Percentiles rank a stretch among this genome's conserved stretches.
Evolutionary conservation across 768 basidiomycete genomes (phyloP).

Genomic region (Coprinopsis sp.): DNA sequence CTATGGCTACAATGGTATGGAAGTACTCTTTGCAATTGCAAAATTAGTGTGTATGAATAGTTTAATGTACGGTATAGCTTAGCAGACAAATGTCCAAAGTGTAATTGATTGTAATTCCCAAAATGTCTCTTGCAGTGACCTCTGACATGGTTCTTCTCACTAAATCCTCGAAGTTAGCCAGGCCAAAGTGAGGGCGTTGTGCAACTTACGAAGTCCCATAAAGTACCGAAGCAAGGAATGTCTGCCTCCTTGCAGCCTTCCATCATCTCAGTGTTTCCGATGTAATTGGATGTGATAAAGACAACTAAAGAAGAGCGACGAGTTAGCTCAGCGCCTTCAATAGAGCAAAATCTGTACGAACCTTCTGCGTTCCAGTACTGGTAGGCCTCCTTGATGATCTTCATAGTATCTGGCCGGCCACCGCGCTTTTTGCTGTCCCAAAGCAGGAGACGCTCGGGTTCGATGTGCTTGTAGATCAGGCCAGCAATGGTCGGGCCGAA

Average conservation of each 20-base stretch:
- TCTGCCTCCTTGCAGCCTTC: constrained; percentile 68
- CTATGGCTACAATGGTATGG: too few species aligned
- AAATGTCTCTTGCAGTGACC: too few species aligned
- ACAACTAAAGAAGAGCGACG: constrained; percentile 43
- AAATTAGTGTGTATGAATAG: too few species aligned
- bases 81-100: too few species aligned
- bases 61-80: too few species aligned
- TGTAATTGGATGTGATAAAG: constrained; percentile 81
- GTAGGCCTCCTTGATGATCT: constrained; percentile 66
- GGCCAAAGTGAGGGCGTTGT: not conserved
- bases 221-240: constrained; percentile 64
- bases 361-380: constrained; percentile 70
- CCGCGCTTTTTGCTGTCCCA: constrained; percentile 77
- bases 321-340: not conserved
- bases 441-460: constrained; percentile 65
- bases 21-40: too few species aligned
- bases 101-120: too few species aligned
- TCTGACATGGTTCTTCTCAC: too few species aligned
- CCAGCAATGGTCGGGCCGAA: constrained; percentile 66
- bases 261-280: constrained; percentile 77
- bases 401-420: constrained; percentile 75
- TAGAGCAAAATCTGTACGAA: constrained; percentile 12
- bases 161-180: too few species aligned
- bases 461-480: constrained; percentile 66
- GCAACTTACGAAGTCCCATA: constrained; percentile 60